Conservation (phyloP, 2,329 filamentous ascomycete genomes). For the Pyrenophora teres region DNA sequence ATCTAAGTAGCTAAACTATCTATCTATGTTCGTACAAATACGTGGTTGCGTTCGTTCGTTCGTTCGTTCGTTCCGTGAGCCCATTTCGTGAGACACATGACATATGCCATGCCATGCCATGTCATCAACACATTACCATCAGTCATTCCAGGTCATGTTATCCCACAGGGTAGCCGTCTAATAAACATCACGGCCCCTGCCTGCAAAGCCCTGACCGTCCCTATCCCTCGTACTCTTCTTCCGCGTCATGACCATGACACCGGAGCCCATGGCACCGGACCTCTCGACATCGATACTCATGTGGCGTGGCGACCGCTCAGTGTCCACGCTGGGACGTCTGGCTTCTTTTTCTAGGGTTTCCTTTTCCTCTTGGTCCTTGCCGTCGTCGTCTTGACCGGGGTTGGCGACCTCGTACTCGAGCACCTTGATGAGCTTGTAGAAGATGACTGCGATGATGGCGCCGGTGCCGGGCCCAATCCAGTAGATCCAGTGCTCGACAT, state of each 20-base stretch:
- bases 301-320: constrained; percentile 3
- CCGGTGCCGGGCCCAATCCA: constrained; percentile 54
- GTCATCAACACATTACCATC: too few species aligned
- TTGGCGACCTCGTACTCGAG: constrained; percentile 47
- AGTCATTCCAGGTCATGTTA: too few species aligned
- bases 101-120: too few species aligned
- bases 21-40: too few species aligned
- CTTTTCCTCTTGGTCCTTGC: constrained; percentile 26
- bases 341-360: constrained; percentile 19
- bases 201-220: constrained; percentile 6
- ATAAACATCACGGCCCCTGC: constrained; percentile 7
- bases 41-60: too few species aligned
- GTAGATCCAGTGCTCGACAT: constrained; percentile 56
- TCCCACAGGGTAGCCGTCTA: too few species aligned
- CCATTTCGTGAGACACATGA: not conserved
- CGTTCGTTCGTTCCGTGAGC: too few species aligned
- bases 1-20: not conserved
- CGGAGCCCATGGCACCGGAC: not conserved
- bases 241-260: not conserved
- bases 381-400: constrained; percentile 43
- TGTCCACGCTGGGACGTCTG: constrained; percentile 6
- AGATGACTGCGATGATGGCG: constrained; percentile 53
- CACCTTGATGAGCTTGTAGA: constrained; percentile 56
- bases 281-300: not conserved
- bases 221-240: not conserved